Base-by-base conservation (phyloP, 2,329 filamentous ascomycete species). In the Penicillium sclerotigenum region DNA sequence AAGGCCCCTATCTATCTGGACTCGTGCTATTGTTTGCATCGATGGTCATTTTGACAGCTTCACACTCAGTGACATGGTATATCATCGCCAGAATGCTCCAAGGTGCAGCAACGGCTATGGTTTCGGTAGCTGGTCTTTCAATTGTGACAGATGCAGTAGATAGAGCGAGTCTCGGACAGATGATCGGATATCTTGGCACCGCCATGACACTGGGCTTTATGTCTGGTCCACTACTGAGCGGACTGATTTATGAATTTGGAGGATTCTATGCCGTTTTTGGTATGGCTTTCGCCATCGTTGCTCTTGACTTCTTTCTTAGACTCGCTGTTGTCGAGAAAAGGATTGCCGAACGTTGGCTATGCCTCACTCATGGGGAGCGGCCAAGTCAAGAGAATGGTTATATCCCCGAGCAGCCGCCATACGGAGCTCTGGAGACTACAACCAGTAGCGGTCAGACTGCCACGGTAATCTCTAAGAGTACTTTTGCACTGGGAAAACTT, bases 271-370 rank as follows among this genome's bases (percentile, higher is more conserved):
- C 82, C 0, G 82, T 87, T 0, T 86, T 86, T 65, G 80, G 78
- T 0, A 69, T 86, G 11, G 80, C 77, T 0, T 75, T 83, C 37
- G 80, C 73, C 0, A 66, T 87, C 2, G 66, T 87, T 1, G 76
- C 65, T 0, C 58, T 87, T n/a, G 85, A 87, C 64, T 81, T 87
- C 52, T 56, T 81, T 20, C 79, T 87, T 75, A 79, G 85, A 22
- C 64, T 84, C 0, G 67, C 84, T 4, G 75, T 87, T 47, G 76
- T 87, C 9, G 85, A 87, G 68, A 85, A 83, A 69, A 84, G 82
- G 64, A 74, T 77, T 1, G 81, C 83, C 1, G 59, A 62, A 20
- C 63, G 70, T 40, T 64, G 71, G 56, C 22, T 43, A 10, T 28
- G 43, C 7, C 28, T 52, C 14, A 29, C 37, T n/a, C 45, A 54